phyloP scores from a whole-genome alignment of 768 basidiomycete genomes.

The Tephrocybe rancida region DNA sequence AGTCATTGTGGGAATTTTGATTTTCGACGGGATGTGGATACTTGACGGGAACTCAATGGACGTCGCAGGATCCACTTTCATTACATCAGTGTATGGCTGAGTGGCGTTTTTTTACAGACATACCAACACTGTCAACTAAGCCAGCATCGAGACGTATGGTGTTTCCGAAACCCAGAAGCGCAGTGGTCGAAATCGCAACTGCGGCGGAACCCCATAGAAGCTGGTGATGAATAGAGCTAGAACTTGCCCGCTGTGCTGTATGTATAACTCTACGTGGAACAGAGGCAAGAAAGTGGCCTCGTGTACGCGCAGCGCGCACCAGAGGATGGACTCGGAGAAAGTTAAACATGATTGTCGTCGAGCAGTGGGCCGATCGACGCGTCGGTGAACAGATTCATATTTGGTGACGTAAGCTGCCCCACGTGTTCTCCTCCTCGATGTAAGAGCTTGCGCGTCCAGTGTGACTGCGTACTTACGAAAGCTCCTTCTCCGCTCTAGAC shows the following conservation, averaged over 20 bases:
- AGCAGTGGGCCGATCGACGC: not conserved
- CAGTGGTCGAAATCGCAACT: constrained; percentile 6
- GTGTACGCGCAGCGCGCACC: constrained; percentile 11
- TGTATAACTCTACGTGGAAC: constrained; percentile 7
- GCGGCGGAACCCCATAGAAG: constrained; percentile 18
- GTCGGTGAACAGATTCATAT: not conserved
- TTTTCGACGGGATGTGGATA: constrained; percentile 64
- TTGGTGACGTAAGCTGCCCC: constrained; percentile 6
- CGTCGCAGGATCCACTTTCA: constrained; percentile 71
- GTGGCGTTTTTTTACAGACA: not conserved
- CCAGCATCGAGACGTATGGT: constrained; percentile 18
- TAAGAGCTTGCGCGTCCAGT: constrained; percentile 16
- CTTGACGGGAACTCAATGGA: constrained; percentile 73
- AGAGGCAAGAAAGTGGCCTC: constrained; percentile 5
- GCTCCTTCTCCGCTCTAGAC: not conserved
- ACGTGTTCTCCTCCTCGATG: not conserved
- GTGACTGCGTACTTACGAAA: constrained; percentile 5
- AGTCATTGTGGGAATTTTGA: constrained; percentile 61
- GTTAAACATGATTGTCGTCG: constrained; percentile 6
- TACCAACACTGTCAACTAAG: constrained; percentile 7
- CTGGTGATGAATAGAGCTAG: not conserved
- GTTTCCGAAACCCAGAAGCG: constrained; percentile 3
- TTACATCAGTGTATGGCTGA: not conserved
- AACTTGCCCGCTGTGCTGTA: not conserved
- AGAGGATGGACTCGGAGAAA: constrained; percentile 16